phyloP scores from a whole-genome alignment of 73 alveolate genomes.

The Uronychia binucleata region DNA sequence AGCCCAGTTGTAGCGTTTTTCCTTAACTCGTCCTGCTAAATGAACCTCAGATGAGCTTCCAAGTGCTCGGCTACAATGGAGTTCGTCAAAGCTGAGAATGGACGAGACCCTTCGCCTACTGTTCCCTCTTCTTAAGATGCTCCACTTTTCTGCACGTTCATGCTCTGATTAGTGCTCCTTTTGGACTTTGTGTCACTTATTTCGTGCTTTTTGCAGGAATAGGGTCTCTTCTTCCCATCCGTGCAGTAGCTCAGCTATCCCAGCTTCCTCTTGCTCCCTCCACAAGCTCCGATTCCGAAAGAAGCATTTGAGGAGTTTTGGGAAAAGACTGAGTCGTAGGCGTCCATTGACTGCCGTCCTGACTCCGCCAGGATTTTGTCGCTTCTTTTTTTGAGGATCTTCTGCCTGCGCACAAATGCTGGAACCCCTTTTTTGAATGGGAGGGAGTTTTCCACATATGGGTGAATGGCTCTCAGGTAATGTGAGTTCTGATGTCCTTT shows the following conservation, averaged over 20 bases:
- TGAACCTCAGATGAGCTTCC: too few species aligned
- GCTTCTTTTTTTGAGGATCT: not conserved
- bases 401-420: not conserved
- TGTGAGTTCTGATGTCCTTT: not conserved
- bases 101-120: not conserved
- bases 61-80: not conserved
- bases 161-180: not conserved
- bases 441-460: not conserved
- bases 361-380: not conserved
- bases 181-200: too few species aligned
- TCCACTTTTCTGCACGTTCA: not conserved
- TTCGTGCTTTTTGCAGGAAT: not conserved
- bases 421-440: not conserved
- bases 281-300: not conserved
- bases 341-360: not conserved
- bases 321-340: not conserved
- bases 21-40: too few species aligned
- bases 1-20: too few species aligned
- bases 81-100: not conserved
- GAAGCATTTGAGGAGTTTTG: not conserved
- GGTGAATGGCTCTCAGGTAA: not conserved
- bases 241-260: not conserved
- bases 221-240: not conserved
- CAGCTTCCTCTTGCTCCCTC: too few species aligned
- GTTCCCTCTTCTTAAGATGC: not conserved